Conservation (phyloP, 2,329 filamentous ascomycete genomes). For the Penicillium sumatraense region DNA sequence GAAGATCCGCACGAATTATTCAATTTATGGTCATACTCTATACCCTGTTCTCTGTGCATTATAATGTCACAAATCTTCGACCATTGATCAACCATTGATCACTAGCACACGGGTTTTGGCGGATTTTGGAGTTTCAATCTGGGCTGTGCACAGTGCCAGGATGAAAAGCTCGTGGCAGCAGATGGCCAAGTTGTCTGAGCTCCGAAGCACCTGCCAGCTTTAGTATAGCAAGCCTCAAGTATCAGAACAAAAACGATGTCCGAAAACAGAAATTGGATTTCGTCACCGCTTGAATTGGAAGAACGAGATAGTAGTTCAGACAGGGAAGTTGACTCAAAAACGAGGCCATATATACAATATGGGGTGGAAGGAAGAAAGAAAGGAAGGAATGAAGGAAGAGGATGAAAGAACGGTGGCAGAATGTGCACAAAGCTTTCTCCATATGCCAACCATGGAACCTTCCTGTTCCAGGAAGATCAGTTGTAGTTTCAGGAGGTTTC, state of each 20-base stretch:
- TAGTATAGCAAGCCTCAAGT: not conserved
- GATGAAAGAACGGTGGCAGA: not conserved
- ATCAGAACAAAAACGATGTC: not conserved
- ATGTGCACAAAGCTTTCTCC: not conserved
- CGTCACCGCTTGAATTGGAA: not conserved
- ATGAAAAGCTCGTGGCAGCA: not conserved
- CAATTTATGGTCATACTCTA: no score
- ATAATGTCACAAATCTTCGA: no score
- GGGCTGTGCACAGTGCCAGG: not conserved
- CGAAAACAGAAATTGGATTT: not conserved
- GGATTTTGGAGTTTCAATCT: not conserved
- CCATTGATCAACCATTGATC: no score
- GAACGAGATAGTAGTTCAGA: not conserved
- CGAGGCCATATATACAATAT: no score
- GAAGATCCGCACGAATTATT: no score
- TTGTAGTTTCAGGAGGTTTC: not conserved
- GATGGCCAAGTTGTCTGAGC: not conserved
- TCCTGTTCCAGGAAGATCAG: not conserved
- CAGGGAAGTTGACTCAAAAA: not conserved
- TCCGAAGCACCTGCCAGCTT: not conserved
- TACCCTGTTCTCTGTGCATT: no score
- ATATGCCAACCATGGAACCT: constrained; percentile 1
- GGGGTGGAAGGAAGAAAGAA: not conserved
- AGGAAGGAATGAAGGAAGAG: not conserved
- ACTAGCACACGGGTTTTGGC: not conserved